Base-by-base conservation (phyloP, 192 early-diverging fungal species). In the Jimgerdemannia lactiflua region DNA sequence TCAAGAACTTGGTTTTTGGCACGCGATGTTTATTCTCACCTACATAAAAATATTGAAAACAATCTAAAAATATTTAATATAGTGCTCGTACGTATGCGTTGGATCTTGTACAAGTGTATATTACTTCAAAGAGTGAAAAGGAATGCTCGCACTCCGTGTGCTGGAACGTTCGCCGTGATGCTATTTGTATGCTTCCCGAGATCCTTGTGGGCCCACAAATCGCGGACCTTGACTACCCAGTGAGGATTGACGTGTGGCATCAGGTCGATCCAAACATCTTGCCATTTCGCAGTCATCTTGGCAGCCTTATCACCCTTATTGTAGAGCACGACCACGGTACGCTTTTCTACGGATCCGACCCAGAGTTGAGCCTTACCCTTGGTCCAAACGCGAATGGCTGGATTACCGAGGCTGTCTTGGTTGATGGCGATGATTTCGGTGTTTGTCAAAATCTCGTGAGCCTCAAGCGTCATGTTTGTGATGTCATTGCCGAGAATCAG, bases 401-500 rank as follows among this genome's bases (percentile, higher is more conserved):
- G 43, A 40, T 66, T 70, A 39, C 85, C 86, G 1, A 85, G 73
- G 4, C 80, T 64, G 69, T 91, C 90, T 76, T 91, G 89, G 69
- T 89, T 89, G 71, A 91, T 75, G 3, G 80, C 85, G 67, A 91
- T 89, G 39, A 90, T 80, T 42, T 90, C 86, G 9, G 63, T 20
- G 75, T 90, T 85, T n/a, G 67, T 72, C 0, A 90, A 18, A 63
- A 87, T 85, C 39, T 71, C 68, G 42, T 77, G 54, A 18, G 74
- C 72, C 3, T 81, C 71, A 0, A 2, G 0, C 4, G 71, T 71
- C 66, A 84, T 42, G 42, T 78, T 77, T 65, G 73, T 78, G 20
- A 90, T 78, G 73, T 88, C 82, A 70, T 84, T 87, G 54, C 88
- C 89, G 39, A 91, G 81, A 67, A 91, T 80, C 49, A 91, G 70